Evolutionary conservation across 768 basidiomycete genomes (phyloP).

Genomic region (Strobilomyces confusus): DNA sequence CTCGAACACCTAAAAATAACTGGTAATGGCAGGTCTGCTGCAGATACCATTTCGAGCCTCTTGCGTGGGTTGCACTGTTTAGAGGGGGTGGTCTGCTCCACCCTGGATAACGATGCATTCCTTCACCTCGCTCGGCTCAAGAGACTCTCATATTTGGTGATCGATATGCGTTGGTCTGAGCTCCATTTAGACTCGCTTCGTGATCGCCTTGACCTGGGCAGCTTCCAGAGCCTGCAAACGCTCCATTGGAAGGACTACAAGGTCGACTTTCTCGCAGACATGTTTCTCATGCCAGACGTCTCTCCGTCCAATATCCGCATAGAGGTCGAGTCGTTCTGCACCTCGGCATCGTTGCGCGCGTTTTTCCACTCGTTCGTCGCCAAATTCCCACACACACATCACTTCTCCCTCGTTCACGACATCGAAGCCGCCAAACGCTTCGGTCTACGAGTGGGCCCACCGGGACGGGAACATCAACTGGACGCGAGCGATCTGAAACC

Average conservation of each 20-base stretch:
- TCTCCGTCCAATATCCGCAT: constrained; percentile 11
- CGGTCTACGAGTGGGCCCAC: constrained; percentile 12
- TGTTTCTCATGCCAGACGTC: constrained; percentile 16
- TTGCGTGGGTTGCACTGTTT: constrained; percentile 13
- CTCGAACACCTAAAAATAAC: constrained; percentile 20
- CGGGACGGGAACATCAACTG: constrained; percentile 18
- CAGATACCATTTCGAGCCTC: constrained; percentile 11
- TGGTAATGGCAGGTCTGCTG: constrained; percentile 16
- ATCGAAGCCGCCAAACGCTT: constrained; percentile 16
- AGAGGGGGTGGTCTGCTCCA: constrained; percentile 15
- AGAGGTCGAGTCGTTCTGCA: constrained; percentile 23
- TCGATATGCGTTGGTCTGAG: constrained; percentile 25
- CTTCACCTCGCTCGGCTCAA: constrained; percentile 21
- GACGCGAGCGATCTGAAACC: constrained; percentile 10
- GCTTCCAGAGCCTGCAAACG: constrained; percentile 15
- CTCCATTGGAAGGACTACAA: constrained; percentile 24
- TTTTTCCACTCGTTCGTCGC: constrained; percentile 11
- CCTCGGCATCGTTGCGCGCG: constrained; percentile 10
- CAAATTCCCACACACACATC: constrained; percentile 9
- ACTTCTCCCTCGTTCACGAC: constrained; percentile 24
- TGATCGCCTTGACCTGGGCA: constrained; percentile 7
- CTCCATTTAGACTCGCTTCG: constrained; percentile 11
- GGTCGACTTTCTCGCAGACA: constrained; percentile 13
- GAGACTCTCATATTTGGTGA: constrained; percentile 14
- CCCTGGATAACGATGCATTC: constrained; percentile 22